Percentiles rank a stretch among this genome's conserved stretches.
phyloP scores from a whole-genome alignment of 129 eudicot genomes.

The Helichrysum umbraculigerum region DNA sequence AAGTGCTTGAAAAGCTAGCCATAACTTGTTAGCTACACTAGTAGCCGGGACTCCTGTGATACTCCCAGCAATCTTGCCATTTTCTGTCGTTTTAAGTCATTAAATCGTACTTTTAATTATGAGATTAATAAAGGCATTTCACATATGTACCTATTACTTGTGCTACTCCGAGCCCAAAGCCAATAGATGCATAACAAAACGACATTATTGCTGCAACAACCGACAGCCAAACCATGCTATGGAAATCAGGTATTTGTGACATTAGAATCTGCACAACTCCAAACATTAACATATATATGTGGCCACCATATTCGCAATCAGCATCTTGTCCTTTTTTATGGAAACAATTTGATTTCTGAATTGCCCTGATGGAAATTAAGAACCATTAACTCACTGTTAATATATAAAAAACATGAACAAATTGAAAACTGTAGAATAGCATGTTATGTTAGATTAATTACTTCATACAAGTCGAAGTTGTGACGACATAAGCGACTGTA shows the following conservation, averaged over 20 bases:
- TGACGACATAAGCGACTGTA: conserved; percentile 57
- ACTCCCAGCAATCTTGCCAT: conserved; percentile 50
- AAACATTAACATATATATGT: conserved; percentile 48
- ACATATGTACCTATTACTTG: conserved; percentile 38
- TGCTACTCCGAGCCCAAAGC: conserved; percentile 62
- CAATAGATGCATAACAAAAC: conserved; percentile 57
- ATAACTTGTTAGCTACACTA: conserved; percentile 55
- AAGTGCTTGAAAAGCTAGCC: conserved; percentile 70
- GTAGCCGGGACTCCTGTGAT: conserved; percentile 45
- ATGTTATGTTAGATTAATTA: conserved; percentile 14
- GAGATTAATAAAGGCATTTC: conserved; percentile 1
- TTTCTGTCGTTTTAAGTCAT: conserved; percentile 28
- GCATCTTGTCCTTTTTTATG: conserved; percentile 56
- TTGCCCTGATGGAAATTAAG: conserved; percentile 43
- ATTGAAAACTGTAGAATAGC: neutral
- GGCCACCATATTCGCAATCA: conserved; percentile 39
- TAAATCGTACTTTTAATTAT: neutral
- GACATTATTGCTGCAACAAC: conserved; percentile 68
- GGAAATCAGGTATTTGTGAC: conserved; percentile 76
- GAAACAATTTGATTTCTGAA: conserved; percentile 54
- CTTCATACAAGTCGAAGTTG: conserved; percentile 59
- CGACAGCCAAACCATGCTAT: conserved; percentile 69
- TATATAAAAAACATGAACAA: neutral
- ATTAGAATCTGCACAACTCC: conserved; percentile 51
- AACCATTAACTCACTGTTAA: conserved; percentile 14